Evolutionary conservation across 23 red algal species (phyloP), one percentile per base, ranked within the genome.

Genomic region (Gracilaria gracilis): DNA sequence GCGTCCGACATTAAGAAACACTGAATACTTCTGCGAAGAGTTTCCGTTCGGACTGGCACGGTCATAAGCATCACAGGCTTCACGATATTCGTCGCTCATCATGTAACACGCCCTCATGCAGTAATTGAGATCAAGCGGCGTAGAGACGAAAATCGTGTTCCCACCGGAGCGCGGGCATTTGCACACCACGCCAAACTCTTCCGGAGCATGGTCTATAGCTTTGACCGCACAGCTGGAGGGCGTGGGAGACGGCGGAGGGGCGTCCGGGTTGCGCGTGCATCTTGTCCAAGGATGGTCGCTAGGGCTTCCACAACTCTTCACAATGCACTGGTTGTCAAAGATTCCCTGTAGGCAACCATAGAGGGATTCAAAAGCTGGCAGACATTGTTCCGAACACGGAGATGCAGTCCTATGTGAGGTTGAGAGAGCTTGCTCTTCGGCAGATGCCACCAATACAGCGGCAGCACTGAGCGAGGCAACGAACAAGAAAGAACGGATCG

Each of bases 81-180:
- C 20, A 6, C 69, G 69, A 19, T 75, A 75, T 36, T 75, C 37
- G 37, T 75, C 69, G 35, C 69, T 75, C 69, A 75, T 75, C 69
- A 75, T 75, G 69, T 75, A 75, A 16, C 69, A 75, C 69, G 69
- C 69, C 37, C 69, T 75, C 69, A 75, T 44, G n/a, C 69, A 75
- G 29, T 75, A 75, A 25, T 75, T 42, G 36, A 75, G 20, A 16
- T 75, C 69, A 4, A 75, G 69, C 14, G 69, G 69, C 9, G 69
- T 46, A 9, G 69, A 75, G 35, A 42, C 36, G n/a, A 75, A 75
- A 42, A 75, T 46, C 9, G 36, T 75, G 36, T 9, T 42, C 9
- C 42, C 36, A n/a, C 69, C 69, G 19, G 33, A 13, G n/a, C 29
- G 16, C 20, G 69, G 69, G 36, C 69, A 75, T 25, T 75, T 75